A percentile compares a stretch with the other conserved stretches of the same genome.
Evolutionary conservation across 345 rosid genomes (phyloP).

Genomic region (Mallotus nudiflorus): DNA sequence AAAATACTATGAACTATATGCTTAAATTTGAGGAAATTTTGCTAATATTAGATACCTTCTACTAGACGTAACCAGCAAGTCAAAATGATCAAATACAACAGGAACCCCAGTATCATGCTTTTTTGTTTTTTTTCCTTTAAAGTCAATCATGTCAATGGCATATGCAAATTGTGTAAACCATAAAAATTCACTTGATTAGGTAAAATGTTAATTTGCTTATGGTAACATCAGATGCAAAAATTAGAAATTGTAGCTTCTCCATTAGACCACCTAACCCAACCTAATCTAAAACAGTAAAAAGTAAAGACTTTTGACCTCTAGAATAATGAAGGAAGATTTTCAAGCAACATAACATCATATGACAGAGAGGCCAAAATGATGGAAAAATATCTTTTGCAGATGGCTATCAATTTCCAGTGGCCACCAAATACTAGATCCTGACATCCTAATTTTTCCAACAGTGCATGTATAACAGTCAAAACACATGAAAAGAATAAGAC

Average conservation of each 20-base stretch:
- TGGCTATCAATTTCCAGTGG: neutral
- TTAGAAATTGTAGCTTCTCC: too few species aligned
- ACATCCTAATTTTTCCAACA: neutral
- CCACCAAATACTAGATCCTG: neutral
- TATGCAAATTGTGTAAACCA: too few species aligned
- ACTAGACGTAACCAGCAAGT: neutral
- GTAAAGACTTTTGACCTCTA: too few species aligned
- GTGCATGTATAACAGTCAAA: neutral
- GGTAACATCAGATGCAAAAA: too few species aligned
- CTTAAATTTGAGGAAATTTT: neutral
- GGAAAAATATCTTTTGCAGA: neutral
- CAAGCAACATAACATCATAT: neutral
- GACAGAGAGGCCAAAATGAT: neutral
- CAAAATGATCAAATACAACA: neutral
- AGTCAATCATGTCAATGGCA: too few species aligned
- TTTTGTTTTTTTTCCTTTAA: neutral
- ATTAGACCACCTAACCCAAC: too few species aligned
- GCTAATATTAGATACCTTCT: neutral
- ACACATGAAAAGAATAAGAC: neutral
- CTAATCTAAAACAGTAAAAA: too few species aligned
- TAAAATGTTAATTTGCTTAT: too few species aligned
- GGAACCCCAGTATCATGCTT: neutral
- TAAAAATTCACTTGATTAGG: too few species aligned
- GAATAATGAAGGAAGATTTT: too few species aligned
- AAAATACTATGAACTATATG: neutral